Evolutionary conservation across 495 filamentous ascomycete genomes (phyloP), one percentile per base, ranked within the genome.

Genomic region (Hypomontagnella monticulosa): DNA sequence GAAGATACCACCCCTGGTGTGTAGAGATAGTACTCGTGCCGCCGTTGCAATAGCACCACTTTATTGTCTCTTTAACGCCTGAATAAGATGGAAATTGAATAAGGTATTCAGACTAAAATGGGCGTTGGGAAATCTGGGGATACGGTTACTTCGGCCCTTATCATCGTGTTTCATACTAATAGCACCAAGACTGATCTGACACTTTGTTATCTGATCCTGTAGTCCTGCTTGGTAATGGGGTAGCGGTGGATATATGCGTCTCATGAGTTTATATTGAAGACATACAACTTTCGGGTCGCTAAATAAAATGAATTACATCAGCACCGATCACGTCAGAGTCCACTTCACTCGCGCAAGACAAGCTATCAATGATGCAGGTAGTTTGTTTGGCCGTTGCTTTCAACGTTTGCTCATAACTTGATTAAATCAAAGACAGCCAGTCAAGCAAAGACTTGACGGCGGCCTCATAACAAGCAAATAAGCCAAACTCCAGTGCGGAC

Each of bases 271-370:
- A 27, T 27, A 27, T 27, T 27, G 23, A 27, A 27, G 23, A 27
- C 23, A 27, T 27, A 27, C 23, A 27, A 6, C 23, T 27, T 27
- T 6, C 23, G 4, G 15, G 30, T 36, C 49, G 18, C 19, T 23
- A 58, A 32, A n/a, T 57, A 57, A 23, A 44, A 54, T 49, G 57
- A 61, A 66, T 66, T 70, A 66, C 67, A 66, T 70, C 67, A 66
- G 61, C 61, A 32, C 14, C 40, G 43, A 66, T 62, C 67, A 70
- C 67, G 67, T 66, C 67, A 70, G 61, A 62, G 57, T 30, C 57
- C 41, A 30, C 53, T 8, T 53, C 10, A 33, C 23, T 70, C 38
- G 53, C 67, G 67, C 62, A 54, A 69, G 50, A 65, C 5, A 20
- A 7, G 23, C 27, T n/a, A n/a, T n/a, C 16, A 57, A 27, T 36